Base-by-base conservation (phyloP, 2,329 filamentous ascomycete genomes). In the Pyrenochaeta sp. region DNA sequence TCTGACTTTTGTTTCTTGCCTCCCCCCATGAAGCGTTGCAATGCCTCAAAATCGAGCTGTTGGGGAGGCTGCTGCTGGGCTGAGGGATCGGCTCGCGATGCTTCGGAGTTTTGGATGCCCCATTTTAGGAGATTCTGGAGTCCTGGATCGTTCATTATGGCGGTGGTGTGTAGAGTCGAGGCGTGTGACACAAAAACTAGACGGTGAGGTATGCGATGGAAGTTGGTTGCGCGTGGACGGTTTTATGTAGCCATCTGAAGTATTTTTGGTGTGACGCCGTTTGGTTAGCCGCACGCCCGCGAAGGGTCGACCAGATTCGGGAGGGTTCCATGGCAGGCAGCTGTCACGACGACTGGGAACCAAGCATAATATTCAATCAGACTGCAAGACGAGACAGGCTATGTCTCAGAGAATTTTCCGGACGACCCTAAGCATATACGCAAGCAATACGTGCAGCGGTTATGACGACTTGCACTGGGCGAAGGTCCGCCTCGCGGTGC, bases 71-170 rank as follows among this genome's bases (percentile, higher is more conserved):
- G 45, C n/a, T 44, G 28, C 18, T 37, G 89, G 89, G 32, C 39
- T 23, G 50, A 51, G 63, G 53, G 57, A 35, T 63, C 63, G 57
- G 57, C 63, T 52, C 58, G 66, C 20, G 75, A 67, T 41, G 73
- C 68, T 24, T 74, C 72, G 29, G 82, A 83, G 69, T 88, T 87
- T 62, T 86, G 75, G 61, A 88, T 79, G 61, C 85, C 80, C 89
- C 89, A 94, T 81, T 88, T 87, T 48, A 94, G 83, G 71, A 93
- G 85, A 41, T 84, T 81, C 75, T 89, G 91, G 67, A 93, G 80
- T 55, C 80, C 78, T 71, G 80, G 84, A 73, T 82, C 78, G 78
- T 78, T 79, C 66, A 71, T 78, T 63, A 61, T 58, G 55, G 11
- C 9, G 31, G 31, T 14, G 27, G 30, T 29, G 15, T 17, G 30